These are phyloP conservation scores for Penicillium sp. DNA, from an alignment of 2,329 filamentous ascomycete genomes.

Conservation along the genomic window DNA sequence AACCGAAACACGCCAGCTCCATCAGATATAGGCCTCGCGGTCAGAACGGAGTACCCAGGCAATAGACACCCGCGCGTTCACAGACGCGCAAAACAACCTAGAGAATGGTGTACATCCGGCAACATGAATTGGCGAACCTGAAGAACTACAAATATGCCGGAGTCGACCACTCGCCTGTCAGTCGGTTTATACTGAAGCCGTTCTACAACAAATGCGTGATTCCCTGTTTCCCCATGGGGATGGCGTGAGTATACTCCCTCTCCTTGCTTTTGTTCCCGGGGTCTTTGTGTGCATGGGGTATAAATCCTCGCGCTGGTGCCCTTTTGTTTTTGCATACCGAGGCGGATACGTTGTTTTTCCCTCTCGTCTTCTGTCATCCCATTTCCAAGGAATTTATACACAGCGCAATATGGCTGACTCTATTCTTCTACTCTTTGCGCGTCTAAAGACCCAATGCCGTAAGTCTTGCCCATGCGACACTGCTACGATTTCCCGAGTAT, in stretches of 20 bases:
- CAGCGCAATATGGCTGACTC: constrained; percentile 8
- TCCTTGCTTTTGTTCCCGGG: not conserved
- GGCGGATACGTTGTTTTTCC: not conserved
- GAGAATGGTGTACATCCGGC: constrained; percentile 87
- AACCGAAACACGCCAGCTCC: not conserved
- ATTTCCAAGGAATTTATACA: not conserved
- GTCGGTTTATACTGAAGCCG: constrained; percentile 89
- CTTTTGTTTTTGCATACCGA: not conserved
- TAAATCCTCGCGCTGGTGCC: not conserved
- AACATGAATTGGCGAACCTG: constrained; percentile 77
- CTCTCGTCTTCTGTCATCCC: not conserved
- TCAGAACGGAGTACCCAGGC: not conserved
- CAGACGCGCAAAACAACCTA: not conserved
- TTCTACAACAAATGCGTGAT: constrained; percentile 96
- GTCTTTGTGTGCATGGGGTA: constrained; percentile 9
- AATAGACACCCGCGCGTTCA: constrained; percentile 1
- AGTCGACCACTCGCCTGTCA: constrained; percentile 81
- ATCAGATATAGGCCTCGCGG: constrained; percentile 2
- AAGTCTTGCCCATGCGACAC: constrained; percentile 20
- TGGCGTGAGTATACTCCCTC: constrained; percentile 56
- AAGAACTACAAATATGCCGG: constrained; percentile 91
- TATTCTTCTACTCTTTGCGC: constrained; percentile 6
- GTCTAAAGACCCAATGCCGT: constrained; percentile 42
- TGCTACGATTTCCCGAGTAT: not conserved
- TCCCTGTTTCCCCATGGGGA: constrained; percentile 85